Base-by-base conservation (phyloP, 2,329 filamentous ascomycete genomes). In the Aureobasidium lini region DNA sequence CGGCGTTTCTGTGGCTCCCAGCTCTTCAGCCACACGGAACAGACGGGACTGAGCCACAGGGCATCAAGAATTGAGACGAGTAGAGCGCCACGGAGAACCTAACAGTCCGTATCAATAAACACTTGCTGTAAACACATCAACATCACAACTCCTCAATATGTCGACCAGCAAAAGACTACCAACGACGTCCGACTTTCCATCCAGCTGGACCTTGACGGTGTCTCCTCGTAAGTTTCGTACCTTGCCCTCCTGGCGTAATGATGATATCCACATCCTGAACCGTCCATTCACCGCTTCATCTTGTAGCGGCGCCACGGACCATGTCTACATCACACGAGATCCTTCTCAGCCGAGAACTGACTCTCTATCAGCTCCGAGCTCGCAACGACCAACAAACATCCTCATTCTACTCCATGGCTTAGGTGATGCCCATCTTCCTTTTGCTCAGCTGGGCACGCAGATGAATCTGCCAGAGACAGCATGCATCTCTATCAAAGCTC, bases 401-500 rank as follows among this genome's bases (percentile, higher is more conserved):
- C 83, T 95, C 62, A 75, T 95, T 68, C 82, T 95, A 54, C 84
- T 95, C 60, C 91, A 95, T 72, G 90, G 90, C 64, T 82, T 95
- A 11, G 91, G 91, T 63, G 91, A 95, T 74, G 84, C 81, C 36
- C 82, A 89, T 61, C 68, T 71, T 3, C 79, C 88, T 37, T 95
- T 94, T 71, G 80, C 83, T 61, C 75, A 75, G 46, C 87, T 95
- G 62, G 89, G 85, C 18, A 77, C 78, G 60, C 84, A 83, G 65
- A 75, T 95, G 62, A 78, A 81, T 62, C 82, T 95, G 3, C 90
- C 90, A 0, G 88, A 91, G 67, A 91, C 91, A 56, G 81, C 86
- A 60, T 84, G 85, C 66, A 81, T 96, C 57, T 82, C 89, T 6
- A 77, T 95, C 43, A 87, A 88, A 68, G 91, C 86, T 0, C 85